These are phyloP conservation scores for Chrysoporthe cubensis DNA, from an alignment of 2,329 filamentous ascomycete species.

Conservation along the genomic window DNA sequence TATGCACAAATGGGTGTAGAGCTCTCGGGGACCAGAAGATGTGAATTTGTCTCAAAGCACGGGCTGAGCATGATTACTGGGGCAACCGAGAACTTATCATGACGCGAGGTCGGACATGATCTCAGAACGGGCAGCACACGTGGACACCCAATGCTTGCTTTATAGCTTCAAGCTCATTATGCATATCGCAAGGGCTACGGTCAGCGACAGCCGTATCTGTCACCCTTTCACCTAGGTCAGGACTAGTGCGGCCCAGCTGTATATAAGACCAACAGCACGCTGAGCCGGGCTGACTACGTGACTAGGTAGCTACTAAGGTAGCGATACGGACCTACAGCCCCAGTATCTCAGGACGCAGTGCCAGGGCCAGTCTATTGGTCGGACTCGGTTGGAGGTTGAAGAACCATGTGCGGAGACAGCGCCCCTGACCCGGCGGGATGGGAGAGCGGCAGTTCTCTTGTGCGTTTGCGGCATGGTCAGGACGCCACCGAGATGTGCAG, in stretches of 20 bases:
- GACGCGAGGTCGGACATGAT: not conserved
- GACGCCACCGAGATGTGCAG: not conserved
- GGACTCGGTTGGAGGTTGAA: not conserved
- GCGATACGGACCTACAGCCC: not conserved
- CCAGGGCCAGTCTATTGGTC: not conserved
- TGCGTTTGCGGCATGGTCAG: not conserved
- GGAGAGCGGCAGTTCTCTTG: conserved; percentile 5
- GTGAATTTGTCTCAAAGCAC: not conserved
- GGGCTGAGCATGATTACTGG: not conserved
- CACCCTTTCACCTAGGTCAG: not conserved
- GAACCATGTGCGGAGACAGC: not conserved
- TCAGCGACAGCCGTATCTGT: not conserved
- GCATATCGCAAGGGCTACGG: not conserved
- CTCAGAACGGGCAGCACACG: not conserved
- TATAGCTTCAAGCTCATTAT: not conserved
- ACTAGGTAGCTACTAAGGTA: not conserved
- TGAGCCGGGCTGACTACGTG: not conserved
- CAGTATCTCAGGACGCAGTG: not conserved
- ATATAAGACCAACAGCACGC: not conserved
- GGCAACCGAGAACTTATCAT: not conserved
- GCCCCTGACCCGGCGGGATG: conserved; percentile 6
- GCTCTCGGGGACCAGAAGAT: not conserved
- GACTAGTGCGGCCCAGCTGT: not conserved
- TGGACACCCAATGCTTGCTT: not conserved
- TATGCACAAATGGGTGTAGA: not conserved